Percentiles rank a stretch among this genome's conserved stretches.
These are phyloP conservation scores for Leccinellum rugosiceps DNA, from an alignment of 768 basidiomycete genomes.

Conservation along the genomic window DNA sequence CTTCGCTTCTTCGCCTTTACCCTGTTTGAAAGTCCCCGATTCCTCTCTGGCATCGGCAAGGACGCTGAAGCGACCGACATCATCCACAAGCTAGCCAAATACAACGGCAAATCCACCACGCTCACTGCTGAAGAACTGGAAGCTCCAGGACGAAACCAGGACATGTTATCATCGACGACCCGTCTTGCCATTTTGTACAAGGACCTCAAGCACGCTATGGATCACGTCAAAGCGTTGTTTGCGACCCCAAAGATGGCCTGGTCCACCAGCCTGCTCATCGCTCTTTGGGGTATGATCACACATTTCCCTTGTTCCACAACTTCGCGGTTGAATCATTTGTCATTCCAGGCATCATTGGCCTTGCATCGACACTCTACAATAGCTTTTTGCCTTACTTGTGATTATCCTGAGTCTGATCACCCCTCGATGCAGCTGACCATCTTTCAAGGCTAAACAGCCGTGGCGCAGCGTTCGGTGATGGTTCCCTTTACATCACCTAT, in stretches of 20 bases:
- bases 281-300: slow-evolving; percentile 40
- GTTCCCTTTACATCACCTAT: slow-evolving; percentile 67
- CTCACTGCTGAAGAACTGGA: slow-evolving; percentile 46
- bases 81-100: slow-evolving; percentile 47
- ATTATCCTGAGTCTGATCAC: slow-evolving; percentile 10
- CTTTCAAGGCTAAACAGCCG: slow-evolving; percentile 51
- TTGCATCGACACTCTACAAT: slow-evolving; percentile 68
- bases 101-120: slow-evolving; percentile 42
- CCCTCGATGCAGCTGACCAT: background rate
- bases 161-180: slow-evolving; percentile 10
- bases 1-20: slow-evolving; percentile 52
- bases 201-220: slow-evolving; percentile 36
- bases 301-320: background rate
- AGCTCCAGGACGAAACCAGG: slow-evolving; percentile 25
- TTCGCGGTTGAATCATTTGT: background rate
- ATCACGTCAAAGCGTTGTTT: slow-evolving; percentile 61
- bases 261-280: slow-evolving; percentile 60
- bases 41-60: slow-evolving; percentile 50
- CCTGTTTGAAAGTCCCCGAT: slow-evolving; percentile 56
- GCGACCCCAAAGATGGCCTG: slow-evolving; percentile 59
- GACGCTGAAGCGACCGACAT: slow-evolving; percentile 50
- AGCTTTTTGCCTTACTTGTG: slow-evolving; percentile 53
- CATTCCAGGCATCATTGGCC: slow-evolving; percentile 60
- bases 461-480: slow-evolving; percentile 68
- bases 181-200: slow-evolving; percentile 34